phyloP scores from a whole-genome alignment of 805 yeast species.

The Hanseniaspora lindneri region DNA sequence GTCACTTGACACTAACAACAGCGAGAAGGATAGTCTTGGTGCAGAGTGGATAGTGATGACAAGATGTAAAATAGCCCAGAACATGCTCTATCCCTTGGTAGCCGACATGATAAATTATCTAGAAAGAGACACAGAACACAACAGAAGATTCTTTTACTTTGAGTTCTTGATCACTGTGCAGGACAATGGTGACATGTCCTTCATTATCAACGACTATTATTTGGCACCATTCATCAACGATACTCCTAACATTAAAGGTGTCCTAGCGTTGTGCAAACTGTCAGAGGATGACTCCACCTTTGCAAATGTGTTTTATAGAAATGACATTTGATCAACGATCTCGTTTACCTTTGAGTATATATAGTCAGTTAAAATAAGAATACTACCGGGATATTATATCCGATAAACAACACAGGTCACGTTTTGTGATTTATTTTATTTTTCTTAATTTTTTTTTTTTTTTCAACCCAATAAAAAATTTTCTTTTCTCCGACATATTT shows the following conservation, averaged over 20 bases:
- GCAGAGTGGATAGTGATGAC: slow-evolving; percentile 14
- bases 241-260: slow-evolving; percentile 13
- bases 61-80: slow-evolving; percentile 11
- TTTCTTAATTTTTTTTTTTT: no score
- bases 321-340: slow-evolving; percentile 1
- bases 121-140: slow-evolving; percentile 7
- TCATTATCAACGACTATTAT: slow-evolving; percentile 11
- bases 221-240: slow-evolving; percentile 9
- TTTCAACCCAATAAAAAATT: no score
- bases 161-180: slow-evolving; percentile 14
- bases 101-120: slow-evolving; percentile 5
- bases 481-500: no score
- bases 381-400: no score
- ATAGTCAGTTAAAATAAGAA: no score
- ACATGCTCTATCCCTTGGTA: slow-evolving; percentile 9
- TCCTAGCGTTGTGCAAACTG: slow-evolving; percentile 10
- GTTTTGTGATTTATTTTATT: no score
- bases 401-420: no score
- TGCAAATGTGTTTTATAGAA: slow-evolving; percentile 12
- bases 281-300: slow-evolving; percentile 10
- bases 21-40: neutral
- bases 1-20: neutral
- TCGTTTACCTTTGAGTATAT: neutral
- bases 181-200: slow-evolving; percentile 13
- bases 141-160: slow-evolving; percentile 7